A percentile compares a stretch with the other conserved stretches of the same genome.
Evolutionary conservation across 192 early-diverging fungal species (phyloP).

Genomic region (Gamsiella multidivaricata): DNA sequence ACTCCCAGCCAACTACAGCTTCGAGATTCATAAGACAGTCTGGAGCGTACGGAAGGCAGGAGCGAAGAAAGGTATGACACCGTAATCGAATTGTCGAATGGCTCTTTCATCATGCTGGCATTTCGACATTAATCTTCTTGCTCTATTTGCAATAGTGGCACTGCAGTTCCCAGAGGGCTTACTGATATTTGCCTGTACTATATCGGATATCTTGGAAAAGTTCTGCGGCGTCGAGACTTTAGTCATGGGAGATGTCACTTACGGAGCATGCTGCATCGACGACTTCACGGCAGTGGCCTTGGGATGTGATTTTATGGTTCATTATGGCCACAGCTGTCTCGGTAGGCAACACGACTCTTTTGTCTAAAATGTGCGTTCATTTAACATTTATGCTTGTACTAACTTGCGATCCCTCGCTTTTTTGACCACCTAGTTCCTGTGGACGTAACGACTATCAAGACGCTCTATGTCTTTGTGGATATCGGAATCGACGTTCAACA

Average conservation of each 20-base stretch:
- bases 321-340: conserved; percentile 97
- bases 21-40: conserved; percentile 98
- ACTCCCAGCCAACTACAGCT: conserved; percentile 97
- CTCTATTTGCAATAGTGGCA: conserved; percentile 68
- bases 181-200: conserved; percentile 92
- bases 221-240: conserved; percentile 91
- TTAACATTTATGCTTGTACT: no score
- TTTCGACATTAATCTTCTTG: background rate
- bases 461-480: conserved; percentile 98
- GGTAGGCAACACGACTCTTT: conserved; percentile 56
- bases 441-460: conserved; percentile 92
- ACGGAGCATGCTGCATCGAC: conserved; percentile 99
- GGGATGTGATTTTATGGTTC: conserved; percentile 97
- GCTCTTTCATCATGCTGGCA: background rate
- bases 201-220: conserved; percentile 92
- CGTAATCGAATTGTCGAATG: no score
- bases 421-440: conserved; percentile 80
- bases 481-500: conserved; percentile 95
- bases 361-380: background rate
- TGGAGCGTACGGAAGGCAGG: conserved; percentile 83
- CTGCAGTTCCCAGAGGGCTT: conserved; percentile 98
- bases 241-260: conserved; percentile 99
- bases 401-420: no score
- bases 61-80: conserved; percentile 83
- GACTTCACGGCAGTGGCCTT: conserved; percentile 93